A percentile compares a stretch with the other conserved stretches of the same genome.
These are phyloP conservation scores for Umbellularia californica DNA, from an alignment of 164 flowering plant genomes.

Conservation along the genomic window DNA sequence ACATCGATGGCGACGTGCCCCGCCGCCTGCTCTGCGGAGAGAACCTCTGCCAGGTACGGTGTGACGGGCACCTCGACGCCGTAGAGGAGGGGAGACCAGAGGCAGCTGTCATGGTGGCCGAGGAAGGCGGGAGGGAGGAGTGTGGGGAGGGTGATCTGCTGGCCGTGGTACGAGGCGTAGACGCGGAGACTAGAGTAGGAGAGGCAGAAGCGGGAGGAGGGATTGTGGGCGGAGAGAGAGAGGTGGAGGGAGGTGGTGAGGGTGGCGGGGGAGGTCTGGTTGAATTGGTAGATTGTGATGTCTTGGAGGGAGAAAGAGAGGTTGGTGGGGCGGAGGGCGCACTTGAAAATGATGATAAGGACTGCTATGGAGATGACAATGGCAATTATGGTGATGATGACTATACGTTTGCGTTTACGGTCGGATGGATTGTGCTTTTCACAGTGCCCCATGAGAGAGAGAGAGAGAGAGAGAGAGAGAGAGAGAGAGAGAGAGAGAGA, in stretches of 20 bases:
- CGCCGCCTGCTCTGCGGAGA: not conserved
- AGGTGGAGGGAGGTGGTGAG: constrained; percentile 11
- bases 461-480: not conserved
- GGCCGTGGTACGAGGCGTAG: constrained; percentile 14
- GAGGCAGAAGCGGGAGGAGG: constrained; percentile 12
- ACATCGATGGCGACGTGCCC: constrained; percentile 2
- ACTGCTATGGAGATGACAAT: not conserved
- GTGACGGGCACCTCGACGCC: constrained; percentile 15
- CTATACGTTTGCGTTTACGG: not conserved
- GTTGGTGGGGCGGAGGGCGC: constrained; percentile 14
- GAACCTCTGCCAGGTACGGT: constrained; percentile 9
- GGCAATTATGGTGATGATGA: not conserved
- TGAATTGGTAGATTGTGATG: constrained; percentile 14
- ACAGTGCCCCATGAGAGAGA: not conserved
- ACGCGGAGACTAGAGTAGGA: constrained; percentile 10
- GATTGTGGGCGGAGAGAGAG: constrained; percentile 12
- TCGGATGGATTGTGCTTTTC: not conserved
- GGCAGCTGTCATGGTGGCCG: constrained; percentile 10
- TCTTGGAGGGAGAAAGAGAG: constrained; percentile 14
- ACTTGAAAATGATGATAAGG: constrained; percentile 11
- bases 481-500: not conserved
- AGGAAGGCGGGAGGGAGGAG: constrained; percentile 7
- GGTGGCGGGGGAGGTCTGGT: constrained; percentile 5
- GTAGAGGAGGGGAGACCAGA: constrained; percentile 16
- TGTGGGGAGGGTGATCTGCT: constrained; percentile 16